Evolutionary conservation across 169 alveolate species (phyloP).

Genomic region (Cryptosporidium felis): DNA sequence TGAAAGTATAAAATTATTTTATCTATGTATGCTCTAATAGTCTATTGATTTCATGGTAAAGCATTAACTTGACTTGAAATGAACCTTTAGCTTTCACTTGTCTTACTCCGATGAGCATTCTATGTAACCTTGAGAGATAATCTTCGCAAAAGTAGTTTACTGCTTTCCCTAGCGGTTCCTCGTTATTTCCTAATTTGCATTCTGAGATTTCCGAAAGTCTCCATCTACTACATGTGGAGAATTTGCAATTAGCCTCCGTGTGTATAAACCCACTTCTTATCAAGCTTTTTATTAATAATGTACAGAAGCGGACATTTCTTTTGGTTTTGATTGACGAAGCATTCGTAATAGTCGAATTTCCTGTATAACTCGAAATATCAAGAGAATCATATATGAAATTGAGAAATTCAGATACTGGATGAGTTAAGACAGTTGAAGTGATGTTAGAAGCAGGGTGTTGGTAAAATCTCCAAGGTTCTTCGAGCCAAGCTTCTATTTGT

Average conservation of each 20-base stretch:
- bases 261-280: background rate
- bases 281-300: background rate
- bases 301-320: constrained; percentile 1
- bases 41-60: too few relatives aligned
- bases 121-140: too few relatives aligned
- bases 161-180: too few relatives aligned
- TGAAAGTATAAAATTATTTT: too few relatives aligned
- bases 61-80: too few relatives aligned
- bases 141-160: constrained; percentile 1
- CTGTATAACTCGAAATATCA: background rate
- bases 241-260: background rate
- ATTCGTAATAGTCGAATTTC: background rate
- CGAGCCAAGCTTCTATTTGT: background rate
- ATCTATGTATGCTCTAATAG: too few relatives aligned
- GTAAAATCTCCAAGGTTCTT: constrained; percentile 8
- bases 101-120: too few relatives aligned
- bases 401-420: constrained; percentile 19
- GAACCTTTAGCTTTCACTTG: too few relatives aligned
- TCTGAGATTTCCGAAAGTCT: background rate
- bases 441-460: constrained; percentile 13
- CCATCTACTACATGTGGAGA: background rate
- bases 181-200: too few relatives aligned
- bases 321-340: background rate
- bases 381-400: background rate
- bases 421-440: background rate